phyloP scores from a whole-genome alignment of 306 rosid genomes.

The Psophocarpus tetragonolobus region DNA sequence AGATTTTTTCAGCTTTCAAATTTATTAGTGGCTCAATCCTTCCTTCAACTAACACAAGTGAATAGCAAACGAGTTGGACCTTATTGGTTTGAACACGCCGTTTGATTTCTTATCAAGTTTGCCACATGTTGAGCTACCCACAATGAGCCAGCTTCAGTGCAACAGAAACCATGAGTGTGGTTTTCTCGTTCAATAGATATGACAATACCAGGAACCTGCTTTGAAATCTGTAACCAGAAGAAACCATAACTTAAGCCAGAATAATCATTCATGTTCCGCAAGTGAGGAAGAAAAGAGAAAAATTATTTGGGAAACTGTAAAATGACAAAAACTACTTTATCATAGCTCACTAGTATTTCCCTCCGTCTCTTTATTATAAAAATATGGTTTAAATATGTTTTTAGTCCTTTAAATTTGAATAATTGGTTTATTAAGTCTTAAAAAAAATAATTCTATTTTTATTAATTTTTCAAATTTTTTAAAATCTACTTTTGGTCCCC shows the following conservation, averaged over 20 bases:
- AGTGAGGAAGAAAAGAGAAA: not conserved
- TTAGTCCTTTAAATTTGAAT: too few species aligned
- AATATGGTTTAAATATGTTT: too few species aligned
- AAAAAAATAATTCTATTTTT: too few species aligned
- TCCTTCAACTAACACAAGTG: conserved; percentile 16
- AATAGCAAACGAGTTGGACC: conserved; percentile 30
- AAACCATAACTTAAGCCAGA: conserved; percentile 6
- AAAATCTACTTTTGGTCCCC: too few species aligned
- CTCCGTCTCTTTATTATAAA: not conserved
- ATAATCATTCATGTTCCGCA: conserved; percentile 26
- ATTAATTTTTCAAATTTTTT: too few species aligned
- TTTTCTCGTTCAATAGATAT: conserved; percentile 68
- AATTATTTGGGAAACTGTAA: conserved; percentile 16
- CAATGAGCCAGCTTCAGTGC: conserved; percentile 77
- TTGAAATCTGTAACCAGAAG: conserved; percentile 59
- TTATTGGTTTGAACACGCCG: conserved; percentile 37
- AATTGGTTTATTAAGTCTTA: too few species aligned
- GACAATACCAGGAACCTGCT: conserved; percentile 67
- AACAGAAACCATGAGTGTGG: conserved; percentile 71
- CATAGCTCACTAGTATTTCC: conserved; percentile 20
- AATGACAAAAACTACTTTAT: not conserved
- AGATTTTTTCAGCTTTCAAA: not conserved
- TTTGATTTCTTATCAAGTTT: conserved; percentile 59
- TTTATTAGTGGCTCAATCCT: not conserved
- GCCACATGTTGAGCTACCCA: conserved; percentile 88